Base-by-base conservation (phyloP, 345 rosid genomes). In the Geranium rotundifolium region DNA sequence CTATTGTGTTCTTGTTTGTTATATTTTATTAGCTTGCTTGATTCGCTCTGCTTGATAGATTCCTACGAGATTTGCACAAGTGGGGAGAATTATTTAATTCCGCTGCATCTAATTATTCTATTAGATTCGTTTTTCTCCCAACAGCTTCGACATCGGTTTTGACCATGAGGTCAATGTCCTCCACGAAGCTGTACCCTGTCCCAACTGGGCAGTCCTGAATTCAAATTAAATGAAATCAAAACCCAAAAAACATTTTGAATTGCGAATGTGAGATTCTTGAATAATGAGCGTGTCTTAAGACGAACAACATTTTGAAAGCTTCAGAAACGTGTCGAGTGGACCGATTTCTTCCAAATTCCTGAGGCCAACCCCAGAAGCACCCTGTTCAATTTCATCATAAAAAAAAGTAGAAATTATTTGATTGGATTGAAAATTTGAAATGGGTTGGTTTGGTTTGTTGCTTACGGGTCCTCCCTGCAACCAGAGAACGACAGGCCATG, bases 321-420 rank as follows among this genome's bases (percentile, higher is more conserved):
- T 75, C 57, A 88, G 73, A 59, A 73, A 57, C 8, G 74, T 65
- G 46, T 85, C 77, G 60, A 88, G 66, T 69, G 96, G 96, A 15
- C 96, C 96, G 74, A 88, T 67, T 57, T 88, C 96, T 56, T 75
- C 65, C 68, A 88, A 85, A 67, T 88, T 88, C 60, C 96, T 92
- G 29, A 88, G 66, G 66, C 85, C 90, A 69, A 78, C 88, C 29
- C 92, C 92, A 61, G 96, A 88, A 70, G 84, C 86, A 66, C 96
- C 96, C 91, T 88, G 67, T 75, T 71, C 63, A 6, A 46, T 7
- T 46, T 14, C 52, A 9, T 46, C 14, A 46, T 31, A 60, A 13
- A 30, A 1, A 15, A 62, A 34, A 1, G n/a, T 17, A 14, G 17
- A 55, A 34, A 34, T 8, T 4, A 34, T 5, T 34, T 34, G 7